These are phyloP conservation scores for Nakaseomyces nivariensis DNA, from an alignment of 1,139 yeast species.

Conservation along the genomic window DNA sequence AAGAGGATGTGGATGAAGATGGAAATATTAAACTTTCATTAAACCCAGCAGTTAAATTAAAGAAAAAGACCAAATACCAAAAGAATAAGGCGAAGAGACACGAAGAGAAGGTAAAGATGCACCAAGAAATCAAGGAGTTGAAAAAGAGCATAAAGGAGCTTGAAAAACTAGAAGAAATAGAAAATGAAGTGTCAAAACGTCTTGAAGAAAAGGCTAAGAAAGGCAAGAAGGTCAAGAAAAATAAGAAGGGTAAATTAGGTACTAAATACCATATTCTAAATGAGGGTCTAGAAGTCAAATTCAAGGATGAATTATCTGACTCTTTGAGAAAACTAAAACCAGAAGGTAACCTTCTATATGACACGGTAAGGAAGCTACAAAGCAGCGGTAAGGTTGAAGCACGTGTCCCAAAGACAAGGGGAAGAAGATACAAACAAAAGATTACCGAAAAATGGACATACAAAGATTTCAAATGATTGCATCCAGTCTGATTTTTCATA, in stretches of 20 bases:
- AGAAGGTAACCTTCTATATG: slow-evolving; percentile 81
- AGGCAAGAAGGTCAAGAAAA: slow-evolving; percentile 25
- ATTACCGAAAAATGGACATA: slow-evolving; percentile 87
- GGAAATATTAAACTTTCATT: slow-evolving; percentile 44
- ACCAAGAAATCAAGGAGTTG: slow-evolving; percentile 46
- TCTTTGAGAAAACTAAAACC: slow-evolving; percentile 78
- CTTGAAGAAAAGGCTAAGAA: slow-evolving; percentile 14
- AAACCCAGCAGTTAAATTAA: slow-evolving; percentile 58
- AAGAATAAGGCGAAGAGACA: slow-evolving; percentile 65
- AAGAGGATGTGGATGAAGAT: slow-evolving; percentile 29
- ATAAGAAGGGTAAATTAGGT: slow-evolving; percentile 34
- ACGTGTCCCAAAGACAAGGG: slow-evolving; percentile 60
- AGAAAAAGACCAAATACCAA: slow-evolving; percentile 68
- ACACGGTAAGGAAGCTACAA: slow-evolving; percentile 73
- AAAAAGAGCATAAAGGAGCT: slow-evolving; percentile 50
- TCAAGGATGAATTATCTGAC: slow-evolving; percentile 80
- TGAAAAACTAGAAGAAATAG: slow-evolving; percentile 44
- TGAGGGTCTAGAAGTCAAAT: slow-evolving; percentile 70
- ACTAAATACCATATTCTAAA: slow-evolving; percentile 50
- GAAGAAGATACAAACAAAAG: slow-evolving; percentile 58
- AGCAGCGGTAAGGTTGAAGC: slow-evolving; percentile 80
- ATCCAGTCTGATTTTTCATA: neutral
- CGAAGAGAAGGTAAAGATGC: slow-evolving; percentile 48
- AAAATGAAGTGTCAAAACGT: slow-evolving; percentile 32
- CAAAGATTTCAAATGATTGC: slow-evolving; percentile 63